Percentiles rank a stretch among this genome's conserved stretches.
phyloP scores from a whole-genome alignment of 2,329 filamentous ascomycete genomes.

The Neoascochyta sp. region DNA sequence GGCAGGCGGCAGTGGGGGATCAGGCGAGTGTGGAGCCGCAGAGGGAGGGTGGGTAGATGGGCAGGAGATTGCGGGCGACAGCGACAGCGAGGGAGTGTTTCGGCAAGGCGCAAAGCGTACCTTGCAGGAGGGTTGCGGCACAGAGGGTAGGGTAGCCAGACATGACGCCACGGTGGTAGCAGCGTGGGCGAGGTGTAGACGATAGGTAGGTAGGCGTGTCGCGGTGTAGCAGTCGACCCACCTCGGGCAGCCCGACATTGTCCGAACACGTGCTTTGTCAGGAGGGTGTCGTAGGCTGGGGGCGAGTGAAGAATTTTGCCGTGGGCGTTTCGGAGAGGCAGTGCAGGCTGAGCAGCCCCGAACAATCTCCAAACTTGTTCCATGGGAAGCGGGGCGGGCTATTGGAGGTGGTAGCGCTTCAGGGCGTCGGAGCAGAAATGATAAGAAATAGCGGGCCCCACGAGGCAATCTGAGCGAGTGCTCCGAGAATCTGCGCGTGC shows the following conservation, averaged over 20 bases:
- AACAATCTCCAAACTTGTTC: slow-evolving; percentile 17
- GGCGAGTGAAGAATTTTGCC: slow-evolving; percentile 19
- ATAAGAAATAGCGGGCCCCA: slow-evolving; percentile 28
- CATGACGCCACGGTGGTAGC: no score
- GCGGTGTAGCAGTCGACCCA: no score
- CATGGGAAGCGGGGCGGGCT: slow-evolving; percentile 24
- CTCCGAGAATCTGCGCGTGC: slow-evolving; percentile 9
- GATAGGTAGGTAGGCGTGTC: no score
- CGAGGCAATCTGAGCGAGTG: slow-evolving; percentile 2
- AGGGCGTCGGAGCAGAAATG: slow-evolving; percentile 22
- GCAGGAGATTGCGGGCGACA: no score
- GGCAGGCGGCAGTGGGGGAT: slow-evolving; percentile 4
- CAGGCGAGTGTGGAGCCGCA: no score
- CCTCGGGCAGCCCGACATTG: slow-evolving; percentile 4
- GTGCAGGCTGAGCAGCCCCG: slow-evolving; percentile 23
- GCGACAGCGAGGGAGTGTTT: no score
- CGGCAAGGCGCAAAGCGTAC: slow-evolving; percentile 16
- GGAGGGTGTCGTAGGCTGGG: slow-evolving; percentile 11
- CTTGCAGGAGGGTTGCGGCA: no score
- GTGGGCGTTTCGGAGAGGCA: slow-evolving; percentile 15
- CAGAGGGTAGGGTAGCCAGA: no score
- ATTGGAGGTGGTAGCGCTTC: slow-evolving; percentile 19
- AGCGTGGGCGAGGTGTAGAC: no score
- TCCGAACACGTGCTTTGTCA: slow-evolving; percentile 11
- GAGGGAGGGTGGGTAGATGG: slow-evolving; percentile 3